Evolutionary conservation across 768 basidiomycete species (phyloP).

Genomic region (Pleurotus giganteus): DNA sequence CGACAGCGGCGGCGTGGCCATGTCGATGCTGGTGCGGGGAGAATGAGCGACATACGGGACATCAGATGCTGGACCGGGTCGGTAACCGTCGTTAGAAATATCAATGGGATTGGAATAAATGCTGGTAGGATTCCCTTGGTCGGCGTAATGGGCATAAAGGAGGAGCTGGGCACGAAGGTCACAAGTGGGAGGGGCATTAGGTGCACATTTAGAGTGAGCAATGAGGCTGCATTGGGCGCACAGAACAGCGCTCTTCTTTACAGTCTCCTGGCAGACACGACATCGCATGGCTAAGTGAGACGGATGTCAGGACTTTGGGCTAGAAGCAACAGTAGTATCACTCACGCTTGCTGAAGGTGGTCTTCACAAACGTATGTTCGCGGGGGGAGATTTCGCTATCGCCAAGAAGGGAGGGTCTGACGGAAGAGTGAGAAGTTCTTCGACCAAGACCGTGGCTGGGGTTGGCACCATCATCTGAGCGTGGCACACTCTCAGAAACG

Average conservation of each 20-base stretch:
- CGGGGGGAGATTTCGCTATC: slow-evolving; percentile 58
- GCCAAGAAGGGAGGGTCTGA: slow-evolving; percentile 29
- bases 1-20: slow-evolving; percentile 29
- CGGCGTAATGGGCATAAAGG: slow-evolving; percentile 75
- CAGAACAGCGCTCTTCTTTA: slow-evolving; percentile 85
- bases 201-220: slow-evolving; percentile 75
- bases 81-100: slow-evolving; percentile 30
- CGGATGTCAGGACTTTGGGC: slow-evolving; percentile 6
- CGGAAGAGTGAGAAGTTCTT: slow-evolving; percentile 38
- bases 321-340: slow-evolving; percentile 15
- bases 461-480: slow-evolving; percentile 32
- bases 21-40: slow-evolving; percentile 49
- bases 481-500: slow-evolving; percentile 31
- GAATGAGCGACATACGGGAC: slow-evolving; percentile 48
- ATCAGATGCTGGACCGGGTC: slow-evolving; percentile 47
- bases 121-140: slow-evolving; percentile 55
- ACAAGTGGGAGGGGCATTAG: slow-evolving; percentile 75
- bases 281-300: slow-evolving; percentile 78
- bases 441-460: slow-evolving; percentile 37
- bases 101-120: slow-evolving; percentile 55
- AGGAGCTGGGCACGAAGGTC: slow-evolving; percentile 81
- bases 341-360: slow-evolving; percentile 90
- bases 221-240: slow-evolving; percentile 91
- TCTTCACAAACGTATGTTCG: slow-evolving; percentile 86
- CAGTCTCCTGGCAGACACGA: slow-evolving; percentile 73